Percentiles rank a stretch among this genome's conserved stretches.
These are phyloP conservation scores for Sarcomyxa edulis DNA, from an alignment of 768 basidiomycete genomes.

Conservation along the genomic window DNA sequence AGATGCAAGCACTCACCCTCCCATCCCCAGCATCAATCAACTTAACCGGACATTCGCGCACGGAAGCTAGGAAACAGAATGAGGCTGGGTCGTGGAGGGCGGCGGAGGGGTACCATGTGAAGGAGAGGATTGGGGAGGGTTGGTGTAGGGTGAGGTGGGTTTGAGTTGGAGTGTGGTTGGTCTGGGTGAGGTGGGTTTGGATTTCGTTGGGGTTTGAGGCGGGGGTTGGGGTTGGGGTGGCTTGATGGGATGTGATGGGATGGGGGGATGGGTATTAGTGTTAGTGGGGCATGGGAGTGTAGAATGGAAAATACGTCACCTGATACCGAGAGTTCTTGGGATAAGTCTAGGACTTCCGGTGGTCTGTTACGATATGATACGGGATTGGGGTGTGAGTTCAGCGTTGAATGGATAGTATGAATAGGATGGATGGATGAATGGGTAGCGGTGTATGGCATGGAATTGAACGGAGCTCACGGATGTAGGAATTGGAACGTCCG, in stretches of 20 bases:
- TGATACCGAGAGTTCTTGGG: constrained; percentile 5
- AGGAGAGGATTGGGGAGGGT: constrained; percentile 71
- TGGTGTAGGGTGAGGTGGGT: constrained; percentile 32
- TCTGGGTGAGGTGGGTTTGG: constrained; percentile 70
- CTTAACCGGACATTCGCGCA: constrained; percentile 82
- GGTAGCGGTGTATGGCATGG: constrained; percentile 5
- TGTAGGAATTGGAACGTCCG: constrained; percentile 52
- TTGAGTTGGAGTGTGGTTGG: neutral
- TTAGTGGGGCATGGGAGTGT: neutral
- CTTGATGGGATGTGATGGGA: neutral
- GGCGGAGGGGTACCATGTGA: constrained; percentile 82
- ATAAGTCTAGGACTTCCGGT: too few species aligned
- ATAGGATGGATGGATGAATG: neutral
- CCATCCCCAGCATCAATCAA: constrained; percentile 78
- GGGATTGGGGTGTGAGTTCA: too few species aligned
- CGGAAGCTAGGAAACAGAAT: constrained; percentile 81
- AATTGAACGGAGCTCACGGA: constrained; percentile 29
- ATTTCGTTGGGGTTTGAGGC: constrained; percentile 45
- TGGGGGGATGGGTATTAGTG: neutral
- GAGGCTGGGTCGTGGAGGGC: constrained; percentile 48
- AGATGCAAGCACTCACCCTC: too few species aligned
- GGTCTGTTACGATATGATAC: too few species aligned
- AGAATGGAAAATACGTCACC: neutral
- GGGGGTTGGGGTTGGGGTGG: neutral
- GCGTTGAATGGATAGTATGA: too few species aligned